Conservation (phyloP, 345 rosid genomes). For the Geranium rotundifolium region DNA sequence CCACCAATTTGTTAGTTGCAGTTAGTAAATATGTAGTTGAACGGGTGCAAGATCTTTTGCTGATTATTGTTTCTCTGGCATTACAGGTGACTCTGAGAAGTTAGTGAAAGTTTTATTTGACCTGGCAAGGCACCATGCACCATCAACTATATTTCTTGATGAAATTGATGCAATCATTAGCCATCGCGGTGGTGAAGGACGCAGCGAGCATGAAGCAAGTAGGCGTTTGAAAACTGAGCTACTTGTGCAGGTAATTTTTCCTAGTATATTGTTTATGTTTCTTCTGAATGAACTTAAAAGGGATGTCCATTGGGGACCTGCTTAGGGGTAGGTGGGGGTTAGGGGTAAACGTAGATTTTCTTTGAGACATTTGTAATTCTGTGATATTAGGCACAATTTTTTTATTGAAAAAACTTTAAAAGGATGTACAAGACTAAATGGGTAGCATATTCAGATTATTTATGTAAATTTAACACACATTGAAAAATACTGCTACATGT, state of each 20-base stretch:
- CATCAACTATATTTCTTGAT: constrained; percentile 92
- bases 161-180: constrained; percentile 96
- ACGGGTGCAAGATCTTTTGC: background rate
- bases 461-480: background rate
- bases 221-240: constrained; percentile 97
- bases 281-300: background rate
- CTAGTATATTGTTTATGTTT: background rate
- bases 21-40: background rate
- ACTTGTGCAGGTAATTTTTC: constrained; percentile 67
- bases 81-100: constrained; percentile 95
- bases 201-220: constrained; percentile 97
- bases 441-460: background rate
- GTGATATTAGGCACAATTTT: too few species aligned
- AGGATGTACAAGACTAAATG: background rate
- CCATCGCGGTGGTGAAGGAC: constrained; percentile 94
- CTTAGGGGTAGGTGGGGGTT: too few species aligned
- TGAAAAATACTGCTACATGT: background rate
- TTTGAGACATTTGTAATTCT: too few species aligned
- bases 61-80: constrained; percentile 1
- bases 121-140: constrained; percentile 95
- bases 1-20: background rate
- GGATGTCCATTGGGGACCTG: too few species aligned
- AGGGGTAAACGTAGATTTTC: too few species aligned
- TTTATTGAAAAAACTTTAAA: background rate
- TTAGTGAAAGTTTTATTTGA: constrained; percentile 85